Conservation (phyloP, 306 rosid species). For the Malus fusca region DNA sequence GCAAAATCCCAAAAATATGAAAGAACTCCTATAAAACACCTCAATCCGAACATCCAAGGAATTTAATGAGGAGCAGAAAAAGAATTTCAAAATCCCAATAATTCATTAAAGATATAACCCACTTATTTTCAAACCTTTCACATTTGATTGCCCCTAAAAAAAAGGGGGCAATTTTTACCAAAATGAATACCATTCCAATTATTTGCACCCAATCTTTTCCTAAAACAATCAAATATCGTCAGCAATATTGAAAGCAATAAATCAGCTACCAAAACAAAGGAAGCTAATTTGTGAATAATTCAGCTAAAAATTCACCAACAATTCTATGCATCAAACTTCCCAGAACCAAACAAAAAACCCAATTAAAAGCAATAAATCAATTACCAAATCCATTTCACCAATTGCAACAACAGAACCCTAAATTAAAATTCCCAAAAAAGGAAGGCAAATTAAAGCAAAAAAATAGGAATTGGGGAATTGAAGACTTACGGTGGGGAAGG, state of each 20-base stretch:
- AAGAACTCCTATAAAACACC: neutral
- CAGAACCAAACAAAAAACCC: neutral
- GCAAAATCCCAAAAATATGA: neutral
- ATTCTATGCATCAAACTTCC: neutral
- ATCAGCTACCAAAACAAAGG: neutral
- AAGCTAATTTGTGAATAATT: neutral
- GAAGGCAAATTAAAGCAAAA: neutral
- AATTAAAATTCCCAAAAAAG: neutral
- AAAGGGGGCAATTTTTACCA: neutral
- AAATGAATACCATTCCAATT: neutral
- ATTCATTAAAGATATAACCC: neutral
- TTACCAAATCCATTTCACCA: neutral
- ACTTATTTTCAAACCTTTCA: neutral
- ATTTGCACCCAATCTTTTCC: neutral
- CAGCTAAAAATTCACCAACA: neutral
- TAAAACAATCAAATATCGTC: neutral
- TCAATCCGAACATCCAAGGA: neutral
- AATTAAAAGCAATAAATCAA: neutral
- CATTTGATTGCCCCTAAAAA: neutral
- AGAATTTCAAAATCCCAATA: neutral
- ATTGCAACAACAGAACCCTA: neutral
- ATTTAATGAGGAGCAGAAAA: neutral
- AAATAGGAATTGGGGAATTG: neutral
- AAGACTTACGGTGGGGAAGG: slow-evolving; percentile 85
- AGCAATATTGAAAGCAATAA: neutral